Percentiles rank a stretch among this genome's conserved stretches.
phyloP scores from a whole-genome alignment of 2,329 filamentous ascomycete genomes.

The Coniella lustricola region DNA sequence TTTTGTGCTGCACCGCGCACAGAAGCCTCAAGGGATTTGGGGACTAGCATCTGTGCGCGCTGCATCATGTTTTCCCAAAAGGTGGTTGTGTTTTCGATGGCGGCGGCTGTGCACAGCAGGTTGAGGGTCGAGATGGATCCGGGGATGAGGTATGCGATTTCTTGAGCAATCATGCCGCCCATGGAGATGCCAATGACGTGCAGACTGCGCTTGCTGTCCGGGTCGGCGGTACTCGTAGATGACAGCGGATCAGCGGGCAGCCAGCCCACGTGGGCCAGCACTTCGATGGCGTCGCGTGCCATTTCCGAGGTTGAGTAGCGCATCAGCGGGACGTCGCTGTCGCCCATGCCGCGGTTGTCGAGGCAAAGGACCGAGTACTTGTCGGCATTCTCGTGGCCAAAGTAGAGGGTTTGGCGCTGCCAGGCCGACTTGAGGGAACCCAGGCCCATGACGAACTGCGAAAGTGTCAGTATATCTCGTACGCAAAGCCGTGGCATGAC shows the following conservation, averaged over 20 bases:
- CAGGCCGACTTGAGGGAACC: conserved; percentile 61
- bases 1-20: conserved; percentile 57
- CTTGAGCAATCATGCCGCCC: conserved; percentile 89
- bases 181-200: conserved; percentile 76
- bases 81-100: conserved; percentile 53
- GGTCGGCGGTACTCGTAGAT: conserved; percentile 11
- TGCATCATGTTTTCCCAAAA: conserved; percentile 58
- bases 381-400: conserved; percentile 63
- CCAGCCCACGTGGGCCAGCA: conserved; percentile 66
- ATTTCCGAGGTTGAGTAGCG: conserved; percentile 80
- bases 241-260: conserved; percentile 23
- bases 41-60: conserved; percentile 52
- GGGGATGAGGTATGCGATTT: conserved; percentile 55
- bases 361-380: conserved; percentile 68
- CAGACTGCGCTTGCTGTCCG: conserved; percentile 31
- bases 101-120: conserved; percentile 55
- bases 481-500: not conserved
- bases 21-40: conserved; percentile 61
- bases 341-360: conserved; percentile 81
- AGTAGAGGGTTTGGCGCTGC: conserved; percentile 78
- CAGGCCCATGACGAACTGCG: conserved; percentile 73
- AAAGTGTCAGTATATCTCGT: conserved; percentile 5
- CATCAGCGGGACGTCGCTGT: conserved; percentile 66
- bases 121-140: conserved; percentile 47
- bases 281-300: conserved; percentile 69